A percentile compares a stretch with the other conserved stretches of the same genome.
Conservation (phyloP, 2,329 filamentous ascomycete species). For the Cladosporium sp. region DNA sequence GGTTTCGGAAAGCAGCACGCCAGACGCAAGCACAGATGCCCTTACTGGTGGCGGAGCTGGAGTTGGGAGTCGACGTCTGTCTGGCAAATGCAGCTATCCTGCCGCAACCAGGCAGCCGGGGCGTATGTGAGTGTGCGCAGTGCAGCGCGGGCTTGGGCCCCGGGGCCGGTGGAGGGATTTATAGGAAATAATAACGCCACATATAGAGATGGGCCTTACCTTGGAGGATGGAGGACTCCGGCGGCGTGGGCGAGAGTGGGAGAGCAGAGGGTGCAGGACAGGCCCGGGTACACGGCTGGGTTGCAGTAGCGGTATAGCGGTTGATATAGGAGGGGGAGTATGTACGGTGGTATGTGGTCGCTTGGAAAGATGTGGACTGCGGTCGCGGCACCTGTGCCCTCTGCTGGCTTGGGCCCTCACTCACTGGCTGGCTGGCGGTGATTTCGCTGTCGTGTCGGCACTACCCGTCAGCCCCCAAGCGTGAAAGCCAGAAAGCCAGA, state of each 20-base stretch:
- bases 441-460: not conserved
- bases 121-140: not conserved
- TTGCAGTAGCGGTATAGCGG: not conserved
- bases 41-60: constrained; percentile 1
- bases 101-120: constrained; percentile 9
- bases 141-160: constrained; percentile 8
- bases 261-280: not conserved
- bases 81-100: constrained; percentile 6
- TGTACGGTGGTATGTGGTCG: no score
- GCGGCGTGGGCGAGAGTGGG: not conserved
- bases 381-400: no score
- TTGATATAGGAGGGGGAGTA: not conserved
- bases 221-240: constrained; percentile 5
- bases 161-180: constrained; percentile 9
- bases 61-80: constrained; percentile 5
- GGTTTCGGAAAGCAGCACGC: constrained; percentile 12
- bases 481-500: no score
- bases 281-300: not conserved
- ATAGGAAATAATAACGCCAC: not conserved
- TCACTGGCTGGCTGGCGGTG: no score
- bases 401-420: no score
- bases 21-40: constrained; percentile 11
- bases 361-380: no score
- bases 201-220: constrained; percentile 12
- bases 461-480: no score